phyloP scores from a whole-genome alignment of 495 filamentous ascomycete species.

The Jackrogersella multiformis region DNA sequence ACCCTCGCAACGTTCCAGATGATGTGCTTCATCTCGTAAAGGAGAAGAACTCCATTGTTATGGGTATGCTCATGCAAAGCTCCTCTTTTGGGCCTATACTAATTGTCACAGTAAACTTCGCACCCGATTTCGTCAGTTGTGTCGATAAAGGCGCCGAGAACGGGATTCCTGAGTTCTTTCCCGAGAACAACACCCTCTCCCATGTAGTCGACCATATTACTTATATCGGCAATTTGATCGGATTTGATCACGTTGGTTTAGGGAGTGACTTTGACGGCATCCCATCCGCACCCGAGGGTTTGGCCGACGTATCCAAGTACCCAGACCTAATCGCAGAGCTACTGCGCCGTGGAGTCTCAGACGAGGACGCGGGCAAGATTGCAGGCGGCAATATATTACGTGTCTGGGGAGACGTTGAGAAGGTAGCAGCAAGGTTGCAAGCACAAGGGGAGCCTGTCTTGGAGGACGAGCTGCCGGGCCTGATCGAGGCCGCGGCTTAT shows the following conservation, averaged over 20 bases:
- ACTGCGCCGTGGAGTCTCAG: slow-evolving; percentile 70
- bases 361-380: slow-evolving; percentile 71
- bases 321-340: slow-evolving; percentile 82
- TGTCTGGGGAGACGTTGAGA: slow-evolving; percentile 79
- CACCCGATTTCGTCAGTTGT: slow-evolving; percentile 82
- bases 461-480: slow-evolving; percentile 64
- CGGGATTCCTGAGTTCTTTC: slow-evolving; percentile 66
- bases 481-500: slow-evolving; percentile 10
- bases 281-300: slow-evolving; percentile 61
- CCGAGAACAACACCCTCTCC: slow-evolving; percentile 74
- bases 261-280: slow-evolving; percentile 82
- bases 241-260: slow-evolving; percentile 78
- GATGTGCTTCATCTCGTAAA: slow-evolving; percentile 72
- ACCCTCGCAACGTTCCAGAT: slow-evolving; percentile 78
- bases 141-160: slow-evolving; percentile 63
- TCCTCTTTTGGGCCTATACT: slow-evolving; percentile 7
- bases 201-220: slow-evolving; percentile 80
- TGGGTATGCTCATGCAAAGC: slow-evolving; percentile 58
- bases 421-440: slow-evolving; percentile 69
- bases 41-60: slow-evolving; percentile 68
- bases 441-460: slow-evolving; percentile 64
- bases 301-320: slow-evolving; percentile 85
- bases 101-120: slow-evolving; percentile 63
- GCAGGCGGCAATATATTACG: slow-evolving; percentile 78
- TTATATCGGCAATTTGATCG: slow-evolving; percentile 74